These are phyloP conservation scores for Conoideocrella luteorostrata DNA, from an alignment of 2,329 filamentous ascomycete species.

Conservation along the genomic window DNA sequence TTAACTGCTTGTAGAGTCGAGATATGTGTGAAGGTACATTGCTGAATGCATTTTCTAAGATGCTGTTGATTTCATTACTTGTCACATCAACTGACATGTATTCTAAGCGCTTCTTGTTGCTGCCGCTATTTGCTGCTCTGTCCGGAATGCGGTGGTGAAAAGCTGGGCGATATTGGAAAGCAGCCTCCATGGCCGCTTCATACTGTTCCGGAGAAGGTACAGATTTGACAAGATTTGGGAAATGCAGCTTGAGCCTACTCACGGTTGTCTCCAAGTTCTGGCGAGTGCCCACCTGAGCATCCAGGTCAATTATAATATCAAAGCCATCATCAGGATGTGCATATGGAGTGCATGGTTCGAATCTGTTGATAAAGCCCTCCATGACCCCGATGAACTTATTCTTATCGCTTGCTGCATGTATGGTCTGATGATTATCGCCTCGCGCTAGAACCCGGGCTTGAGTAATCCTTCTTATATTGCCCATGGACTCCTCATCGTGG, in stretches of 20 bases:
- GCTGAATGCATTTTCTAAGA: constrained; percentile 66
- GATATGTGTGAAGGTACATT: constrained; percentile 36
- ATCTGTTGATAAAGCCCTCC: constrained; percentile 85
- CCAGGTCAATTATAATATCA: constrained; percentile 76
- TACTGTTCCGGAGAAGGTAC: constrained; percentile 68
- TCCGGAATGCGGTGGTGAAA: constrained; percentile 69
- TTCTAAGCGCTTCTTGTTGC: constrained; percentile 45
- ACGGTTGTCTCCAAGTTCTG: constrained; percentile 80
- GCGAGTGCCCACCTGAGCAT: constrained; percentile 70
- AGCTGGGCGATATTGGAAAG: constrained; percentile 70
- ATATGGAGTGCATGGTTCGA: constrained; percentile 67
- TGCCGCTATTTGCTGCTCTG: constrained; percentile 13
- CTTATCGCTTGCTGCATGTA: constrained; percentile 71
- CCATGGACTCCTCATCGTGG: constrained; percentile 70
- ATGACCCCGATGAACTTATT: constrained; percentile 82
- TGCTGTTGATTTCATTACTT: constrained; percentile 34
- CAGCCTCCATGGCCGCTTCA: constrained; percentile 69
- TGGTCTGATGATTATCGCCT: constrained; percentile 97
- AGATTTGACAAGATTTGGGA: constrained; percentile 66
- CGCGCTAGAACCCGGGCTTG: constrained; percentile 72
- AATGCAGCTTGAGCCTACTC: constrained; percentile 62
- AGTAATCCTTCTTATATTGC: constrained; percentile 68
- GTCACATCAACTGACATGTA: constrained; percentile 50
- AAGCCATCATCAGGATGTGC: constrained; percentile 72
- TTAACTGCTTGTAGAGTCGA: constrained; percentile 67